Evolutionary conservation across 768 basidiomycete species (phyloP), one percentile per base, ranked within the genome.

Genomic region (Lepiota brunneoincarnata): DNA sequence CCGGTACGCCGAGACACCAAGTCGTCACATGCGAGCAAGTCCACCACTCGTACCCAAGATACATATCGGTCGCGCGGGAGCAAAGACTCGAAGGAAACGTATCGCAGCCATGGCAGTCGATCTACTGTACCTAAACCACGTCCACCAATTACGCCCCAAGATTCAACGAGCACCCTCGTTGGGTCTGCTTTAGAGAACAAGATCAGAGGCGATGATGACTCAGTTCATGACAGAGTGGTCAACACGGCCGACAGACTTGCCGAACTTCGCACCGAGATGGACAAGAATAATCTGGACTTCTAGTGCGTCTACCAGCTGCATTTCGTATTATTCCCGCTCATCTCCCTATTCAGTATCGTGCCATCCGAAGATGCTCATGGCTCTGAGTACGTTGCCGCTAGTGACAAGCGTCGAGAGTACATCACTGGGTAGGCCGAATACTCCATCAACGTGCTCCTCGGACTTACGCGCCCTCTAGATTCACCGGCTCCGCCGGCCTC

Each of bases 351-450:
- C 38, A 93, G 90, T 61, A 67, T 91, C 58, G 67, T 93, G 43
- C 90, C 90, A 2, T 83, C 79, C 34, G 89, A 90, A 67, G 91
- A 93, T 63, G 86, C 89, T 4, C 91, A 93, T 64, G 81, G 82
- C 48, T 91, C 90, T 0, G 91, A 93, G 67, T 92, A 91, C 56
- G 86, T 91, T 21, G 81, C 89, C 15, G 67, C 77, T 6, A 81
- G 83, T 54, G 91, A 93, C 67, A 87, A 87, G 66, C 81, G 91
- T 44, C 74, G 87, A 51, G 81, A 90, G 64, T 93, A 81, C 72
- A 82, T 93, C 47, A 85, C 86, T 40, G 87, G 86, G 87, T 88
- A 64, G 52, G 84, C 67, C 26, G 45, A 54, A 55, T 51, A 55
- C 57, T 53, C 49, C 23, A 24, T 34, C 42, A 12, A 35, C 20